Evolutionary conservation across 208 protist genomes (phyloP).

Genomic region (Zelonia costaricensis): DNA sequence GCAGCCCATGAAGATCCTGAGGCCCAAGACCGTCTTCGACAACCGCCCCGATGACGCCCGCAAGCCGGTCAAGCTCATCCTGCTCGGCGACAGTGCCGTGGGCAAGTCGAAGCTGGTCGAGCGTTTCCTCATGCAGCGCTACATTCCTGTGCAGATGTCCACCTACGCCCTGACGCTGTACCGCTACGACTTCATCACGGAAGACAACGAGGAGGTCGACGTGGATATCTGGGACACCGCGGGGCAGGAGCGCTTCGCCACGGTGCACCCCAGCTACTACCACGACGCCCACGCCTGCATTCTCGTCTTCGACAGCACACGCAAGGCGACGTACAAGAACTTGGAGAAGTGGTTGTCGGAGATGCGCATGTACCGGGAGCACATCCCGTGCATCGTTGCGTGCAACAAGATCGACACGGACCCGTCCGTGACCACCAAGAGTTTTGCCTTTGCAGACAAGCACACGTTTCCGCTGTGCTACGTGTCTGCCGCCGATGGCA

Average conservation of each 20-base stretch:
- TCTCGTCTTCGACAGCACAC: constrained; percentile 94
- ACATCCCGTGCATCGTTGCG: constrained; percentile 93
- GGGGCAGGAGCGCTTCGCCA: constrained; percentile 92
- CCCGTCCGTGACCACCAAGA: constrained; percentile 75
- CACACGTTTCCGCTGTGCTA: constrained; percentile 92
- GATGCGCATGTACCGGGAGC: constrained; percentile 88
- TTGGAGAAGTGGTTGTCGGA: constrained; percentile 94
- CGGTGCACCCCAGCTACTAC: constrained; percentile 96
- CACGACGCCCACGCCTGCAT: constrained; percentile 93
- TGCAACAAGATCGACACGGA: constrained; percentile 97
- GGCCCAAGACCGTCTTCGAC: constrained; percentile 72
- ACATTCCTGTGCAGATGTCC: constrained; percentile 91
- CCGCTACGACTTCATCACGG: constrained; percentile 84
- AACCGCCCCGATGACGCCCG: constrained; percentile 73
- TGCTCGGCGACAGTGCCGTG: constrained; percentile 95
- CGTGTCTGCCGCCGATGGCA: constrained; percentile 94
- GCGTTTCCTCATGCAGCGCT: constrained; percentile 95
- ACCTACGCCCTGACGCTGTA: constrained; percentile 95
- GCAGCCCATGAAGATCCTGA: constrained; percentile 38
- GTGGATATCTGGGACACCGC: constrained; percentile 94
- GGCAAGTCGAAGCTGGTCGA: constrained; percentile 96
- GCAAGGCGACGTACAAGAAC: constrained; percentile 97
- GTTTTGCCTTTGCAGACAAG: constrained; percentile 94
- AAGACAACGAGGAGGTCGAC: constrained; percentile 73
- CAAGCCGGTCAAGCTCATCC: constrained; percentile 93